A percentile compares a stretch with the other conserved stretches of the same genome.
Conservation (phyloP, 1,139 yeast species). For the Arxiozyma telluris region DNA sequence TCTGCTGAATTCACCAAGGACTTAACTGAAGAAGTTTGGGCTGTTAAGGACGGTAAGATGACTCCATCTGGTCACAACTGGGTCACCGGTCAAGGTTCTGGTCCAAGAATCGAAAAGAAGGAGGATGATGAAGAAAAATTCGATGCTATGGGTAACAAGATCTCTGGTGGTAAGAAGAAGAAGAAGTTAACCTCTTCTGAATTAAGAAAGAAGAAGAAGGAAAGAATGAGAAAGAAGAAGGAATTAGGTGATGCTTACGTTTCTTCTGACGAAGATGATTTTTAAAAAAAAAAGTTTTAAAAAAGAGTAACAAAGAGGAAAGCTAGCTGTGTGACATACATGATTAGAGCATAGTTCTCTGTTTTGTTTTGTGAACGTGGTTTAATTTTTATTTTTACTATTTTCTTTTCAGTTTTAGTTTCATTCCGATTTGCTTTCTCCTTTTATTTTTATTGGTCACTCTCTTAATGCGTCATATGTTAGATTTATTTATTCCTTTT, state of each 20-base stretch:
- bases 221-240: conserved; percentile 99
- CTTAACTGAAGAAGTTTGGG: conserved; percentile 99
- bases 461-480: background rate
- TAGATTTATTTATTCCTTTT: conserved; percentile 2
- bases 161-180: conserved; percentile 93
- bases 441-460: background rate
- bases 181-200: conserved; percentile 97
- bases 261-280: conserved; percentile 67
- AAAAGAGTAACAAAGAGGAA: background rate
- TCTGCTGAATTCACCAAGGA: conserved; percentile 99
- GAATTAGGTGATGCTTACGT: conserved; percentile 98
- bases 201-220: conserved; percentile 99
- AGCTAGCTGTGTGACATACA: too few species aligned
- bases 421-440: background rate
- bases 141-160: conserved; percentile 99
- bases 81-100: conserved; percentile 99
- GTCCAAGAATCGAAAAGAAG: conserved; percentile 98
- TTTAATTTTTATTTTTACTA: background rate
- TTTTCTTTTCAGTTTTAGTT: too few species aligned
- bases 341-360: too few species aligned
- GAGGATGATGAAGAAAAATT: conserved; percentile 96
- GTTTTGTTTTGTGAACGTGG: background rate
- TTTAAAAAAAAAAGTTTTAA: background rate
- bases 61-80: conserved; percentile 99
- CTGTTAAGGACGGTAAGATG: conserved; percentile 95